Evolutionary conservation across 768 basidiomycete species (phyloP), one percentile per base, ranked within the genome.

Genomic region (Hypholoma sublateritium): DNA sequence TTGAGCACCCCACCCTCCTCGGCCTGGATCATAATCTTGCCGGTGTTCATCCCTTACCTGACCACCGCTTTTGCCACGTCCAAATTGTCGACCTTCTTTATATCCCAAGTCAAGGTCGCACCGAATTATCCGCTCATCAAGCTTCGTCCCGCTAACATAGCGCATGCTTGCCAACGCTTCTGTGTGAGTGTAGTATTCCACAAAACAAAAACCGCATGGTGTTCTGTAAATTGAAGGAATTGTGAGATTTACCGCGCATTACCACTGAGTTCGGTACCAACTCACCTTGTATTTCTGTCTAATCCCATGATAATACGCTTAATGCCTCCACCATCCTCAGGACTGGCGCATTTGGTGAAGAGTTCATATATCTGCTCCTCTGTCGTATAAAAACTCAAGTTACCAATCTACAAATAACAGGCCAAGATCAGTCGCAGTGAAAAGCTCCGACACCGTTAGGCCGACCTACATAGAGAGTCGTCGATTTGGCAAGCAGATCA

Each of bases 91-190:
- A 13, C 96, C 96, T 68, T 99, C 97, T 67, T 87, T 87, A 74
- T 98, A 99, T 5, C 97, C 97, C 24, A 95, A 80, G 77, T 99
- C 97, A 67, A 99, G 77, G 77, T 99, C 97, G 67, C 95, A 98
- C 46, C 97, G 90, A 60, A 99, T 96, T 64, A 99, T 93, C 34
- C 97, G 90, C 74, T 99, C 97, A 72, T 99, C 97, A 19, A 99
- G 86, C 76, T 98, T 98, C 35, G 95, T 95, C n/a, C 96, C 97
- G 50, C 91, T 94, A 65, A 98, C 85, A 71, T 97, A 95, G 47
- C 89, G 87, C 84, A 98, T 87, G 59, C 89, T 88, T 41, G 94
- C 91, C 39, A 97, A 78, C 16, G 97, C 96, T 72, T 98, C 95
- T 5, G 86, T 80, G 67, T 98, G 94, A 9, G 93, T 93, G 70